phyloP scores from a whole-genome alignment of 257 asterid genomes.

The Nicotiana knightiana region DNA sequence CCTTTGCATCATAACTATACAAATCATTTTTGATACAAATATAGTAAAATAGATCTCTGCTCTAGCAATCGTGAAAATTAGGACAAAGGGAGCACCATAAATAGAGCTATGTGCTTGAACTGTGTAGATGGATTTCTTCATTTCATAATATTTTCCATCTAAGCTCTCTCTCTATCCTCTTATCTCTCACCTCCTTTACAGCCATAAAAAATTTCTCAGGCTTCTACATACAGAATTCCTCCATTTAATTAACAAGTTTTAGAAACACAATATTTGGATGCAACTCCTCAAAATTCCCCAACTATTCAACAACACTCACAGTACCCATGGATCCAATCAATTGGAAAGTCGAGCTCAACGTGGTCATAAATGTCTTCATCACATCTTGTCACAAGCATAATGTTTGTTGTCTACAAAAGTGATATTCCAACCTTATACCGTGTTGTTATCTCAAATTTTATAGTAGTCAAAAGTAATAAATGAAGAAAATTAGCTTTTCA shows the following conservation, averaged over 20 bases:
- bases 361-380: background rate
- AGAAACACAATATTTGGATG: background rate
- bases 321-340: background rate
- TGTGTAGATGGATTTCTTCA: background rate
- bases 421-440: background rate
- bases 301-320: background rate
- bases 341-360: background rate
- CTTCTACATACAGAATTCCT: background rate
- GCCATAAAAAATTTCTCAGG: background rate
- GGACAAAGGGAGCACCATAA: background rate
- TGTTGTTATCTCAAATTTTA: background rate
- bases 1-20: background rate
- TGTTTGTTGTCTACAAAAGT: background rate
- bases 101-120: background rate
- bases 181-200: background rate
- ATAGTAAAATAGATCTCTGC: background rate
- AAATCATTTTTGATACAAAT: too few species aligned
- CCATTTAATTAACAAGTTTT: background rate
- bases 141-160: background rate
- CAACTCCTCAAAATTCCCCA: background rate
- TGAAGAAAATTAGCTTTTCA: background rate
- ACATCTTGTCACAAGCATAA: background rate
- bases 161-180: background rate
- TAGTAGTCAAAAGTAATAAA: background rate
- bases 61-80: background rate